phyloP scores from a whole-genome alignment of 2,329 filamentous ascomycete species.

The Colletotrichum sp. region DNA sequence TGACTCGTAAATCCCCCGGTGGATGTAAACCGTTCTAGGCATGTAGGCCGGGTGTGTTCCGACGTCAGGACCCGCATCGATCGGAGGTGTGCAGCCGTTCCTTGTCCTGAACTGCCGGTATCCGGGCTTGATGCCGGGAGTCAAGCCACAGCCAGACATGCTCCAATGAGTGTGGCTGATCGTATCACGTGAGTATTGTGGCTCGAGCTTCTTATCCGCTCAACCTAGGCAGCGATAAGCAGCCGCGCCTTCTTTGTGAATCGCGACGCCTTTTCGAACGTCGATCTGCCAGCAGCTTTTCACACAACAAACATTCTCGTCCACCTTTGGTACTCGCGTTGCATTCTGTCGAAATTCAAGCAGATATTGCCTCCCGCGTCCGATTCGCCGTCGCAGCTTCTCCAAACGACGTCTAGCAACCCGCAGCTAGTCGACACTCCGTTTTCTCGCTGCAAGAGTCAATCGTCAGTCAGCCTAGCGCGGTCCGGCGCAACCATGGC shows the following conservation, averaged over 20 bases:
- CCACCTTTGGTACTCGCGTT: not conserved
- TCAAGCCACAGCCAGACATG: not conserved
- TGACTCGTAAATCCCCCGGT: not conserved
- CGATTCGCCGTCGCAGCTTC: not conserved
- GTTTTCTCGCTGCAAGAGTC: not conserved
- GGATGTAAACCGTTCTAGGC: not conserved
- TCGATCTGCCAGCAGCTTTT: not conserved
- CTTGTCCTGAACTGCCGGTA: not conserved
- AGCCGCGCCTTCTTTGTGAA: not conserved
- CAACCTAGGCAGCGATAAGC: not conserved
- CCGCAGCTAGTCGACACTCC: not conserved
- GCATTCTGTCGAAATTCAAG: not conserved
- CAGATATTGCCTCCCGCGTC: not conserved
- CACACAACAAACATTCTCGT: not conserved
- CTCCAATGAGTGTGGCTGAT: not conserved
- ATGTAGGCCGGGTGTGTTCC: not conserved
- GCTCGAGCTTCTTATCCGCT: not conserved
- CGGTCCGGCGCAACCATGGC: constrained; percentile 53
- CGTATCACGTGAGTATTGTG: not conserved
- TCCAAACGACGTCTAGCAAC: not conserved
- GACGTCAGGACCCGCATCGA: not conserved
- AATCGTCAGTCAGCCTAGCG: not conserved
- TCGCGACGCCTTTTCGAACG: not conserved
- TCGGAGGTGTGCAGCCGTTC: not conserved
- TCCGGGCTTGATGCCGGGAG: not conserved